A percentile compares a stretch with the other conserved stretches of the same genome.
Evolutionary conservation across 2,329 filamentous ascomycete species (phyloP).

Genomic region (Aspergillus hortae): DNA sequence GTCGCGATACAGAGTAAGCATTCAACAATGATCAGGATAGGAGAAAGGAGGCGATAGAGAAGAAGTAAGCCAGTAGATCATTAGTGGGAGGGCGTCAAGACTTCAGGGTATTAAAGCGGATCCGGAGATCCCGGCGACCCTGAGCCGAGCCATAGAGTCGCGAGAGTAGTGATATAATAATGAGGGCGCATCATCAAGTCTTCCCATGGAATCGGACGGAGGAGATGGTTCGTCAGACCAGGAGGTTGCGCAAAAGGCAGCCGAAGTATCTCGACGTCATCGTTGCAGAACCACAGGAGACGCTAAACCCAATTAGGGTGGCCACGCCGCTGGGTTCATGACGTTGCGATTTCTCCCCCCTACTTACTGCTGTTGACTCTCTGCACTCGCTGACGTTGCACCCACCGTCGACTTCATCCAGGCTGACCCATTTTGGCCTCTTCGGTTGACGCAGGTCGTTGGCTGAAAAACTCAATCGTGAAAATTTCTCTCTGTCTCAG

Average conservation of each 20-base stretch:
- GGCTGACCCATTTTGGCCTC: background rate
- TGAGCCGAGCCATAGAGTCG: background rate
- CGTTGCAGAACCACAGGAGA: conserved; percentile 15
- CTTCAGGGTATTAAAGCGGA: conserved; percentile 15
- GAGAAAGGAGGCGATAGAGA: background rate
- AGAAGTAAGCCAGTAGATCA: background rate
- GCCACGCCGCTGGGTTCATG: conserved; percentile 23
- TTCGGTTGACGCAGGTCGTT: background rate
- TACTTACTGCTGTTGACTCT: conserved; percentile 1
- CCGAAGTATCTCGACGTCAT: conserved; percentile 34
- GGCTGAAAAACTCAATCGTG: background rate
- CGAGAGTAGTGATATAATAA: conserved; percentile 25
- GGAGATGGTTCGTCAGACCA: conserved; percentile 5
- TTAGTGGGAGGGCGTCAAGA: conserved; percentile 4
- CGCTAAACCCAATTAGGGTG: conserved; percentile 17
- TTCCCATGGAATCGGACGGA: background rate
- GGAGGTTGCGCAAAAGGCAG: background rate
- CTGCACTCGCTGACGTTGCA: conserved; percentile 26
- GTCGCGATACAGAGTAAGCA: background rate
- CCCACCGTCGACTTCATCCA: conserved; percentile 15
- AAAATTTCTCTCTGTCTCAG: background rate
- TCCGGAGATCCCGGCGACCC: conserved; percentile 20
- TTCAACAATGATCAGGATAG: background rate
- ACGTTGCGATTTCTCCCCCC: conserved; percentile 20
- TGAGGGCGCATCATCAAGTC: conserved; percentile 17